Evolutionary conservation across 1,139 yeast genomes (phyloP).

Genomic region (Pichia sp.): DNA sequence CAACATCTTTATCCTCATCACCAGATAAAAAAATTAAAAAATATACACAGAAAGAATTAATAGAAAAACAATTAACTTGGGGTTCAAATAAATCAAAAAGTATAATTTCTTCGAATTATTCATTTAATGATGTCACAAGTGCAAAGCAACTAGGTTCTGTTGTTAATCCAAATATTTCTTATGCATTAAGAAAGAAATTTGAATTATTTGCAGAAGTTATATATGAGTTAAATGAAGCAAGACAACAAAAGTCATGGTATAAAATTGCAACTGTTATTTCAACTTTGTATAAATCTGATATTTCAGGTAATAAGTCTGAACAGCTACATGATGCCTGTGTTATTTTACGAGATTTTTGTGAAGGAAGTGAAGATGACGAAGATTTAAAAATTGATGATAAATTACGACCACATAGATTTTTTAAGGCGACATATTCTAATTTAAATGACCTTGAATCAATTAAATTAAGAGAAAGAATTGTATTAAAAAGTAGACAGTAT

Average conservation of each 20-base stretch:
- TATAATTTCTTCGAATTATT: conserved; percentile 28
- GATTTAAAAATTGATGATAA: conserved; percentile 11
- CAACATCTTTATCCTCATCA: conserved; percentile 11
- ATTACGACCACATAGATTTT: conserved; percentile 8
- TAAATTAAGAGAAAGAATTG: conserved; percentile 44
- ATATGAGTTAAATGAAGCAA: conserved; percentile 61
- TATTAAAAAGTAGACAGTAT: conserved; percentile 51
- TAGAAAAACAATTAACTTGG: conserved; percentile 26
- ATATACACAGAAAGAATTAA: conserved; percentile 15
- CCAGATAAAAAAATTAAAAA: conserved; percentile 20
- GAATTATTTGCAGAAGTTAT: conserved; percentile 70
- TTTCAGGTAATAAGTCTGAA: conserved; percentile 54
- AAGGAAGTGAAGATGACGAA: conserved; percentile 14
- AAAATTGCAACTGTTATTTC: conserved; percentile 50
- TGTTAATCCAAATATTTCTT: conserved; percentile 30
- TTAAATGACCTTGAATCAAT: conserved; percentile 31
- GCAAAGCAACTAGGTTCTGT: conserved; percentile 20
- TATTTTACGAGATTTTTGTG: conserved; percentile 33
- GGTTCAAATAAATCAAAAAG: conserved; percentile 23
- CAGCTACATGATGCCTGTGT: conserved; percentile 64
- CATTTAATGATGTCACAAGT: conserved; percentile 27
- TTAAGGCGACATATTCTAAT: conserved; percentile 9
- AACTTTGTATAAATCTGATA: conserved; percentile 44
- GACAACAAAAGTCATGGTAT: conserved; percentile 47
- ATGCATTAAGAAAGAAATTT: conserved; percentile 46